phyloP scores from a whole-genome alignment of 305 asterid genomes.

The Fraxinus greggii region DNA sequence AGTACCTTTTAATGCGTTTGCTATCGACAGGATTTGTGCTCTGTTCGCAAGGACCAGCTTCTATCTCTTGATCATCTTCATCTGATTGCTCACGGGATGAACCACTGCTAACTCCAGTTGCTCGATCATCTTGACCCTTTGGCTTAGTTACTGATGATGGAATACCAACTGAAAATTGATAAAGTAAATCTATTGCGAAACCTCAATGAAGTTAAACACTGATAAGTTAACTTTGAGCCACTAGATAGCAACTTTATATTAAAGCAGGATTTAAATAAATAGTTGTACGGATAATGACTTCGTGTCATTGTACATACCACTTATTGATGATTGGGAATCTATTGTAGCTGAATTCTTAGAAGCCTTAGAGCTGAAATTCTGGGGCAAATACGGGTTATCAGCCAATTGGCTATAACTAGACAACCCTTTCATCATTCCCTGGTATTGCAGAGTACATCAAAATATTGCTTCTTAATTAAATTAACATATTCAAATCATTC shows the following conservation, averaged over 20 bases:
- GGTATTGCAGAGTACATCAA: constrained; percentile 16
- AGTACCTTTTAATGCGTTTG: constrained; percentile 66
- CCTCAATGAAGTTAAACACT: not conserved
- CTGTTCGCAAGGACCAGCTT: constrained; percentile 64
- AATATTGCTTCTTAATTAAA: not conserved
- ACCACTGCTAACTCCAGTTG: constrained; percentile 60
- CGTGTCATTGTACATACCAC: constrained; percentile 41
- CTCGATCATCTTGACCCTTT: constrained; percentile 40
- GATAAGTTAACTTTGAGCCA: not conserved
- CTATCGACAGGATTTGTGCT: constrained; percentile 50
- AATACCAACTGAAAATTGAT: constrained; percentile 50
- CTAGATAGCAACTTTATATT: not conserved
- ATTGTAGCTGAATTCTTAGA: constrained; percentile 38
- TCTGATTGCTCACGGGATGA: constrained; percentile 77
- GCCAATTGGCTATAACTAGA: constrained; percentile 30
- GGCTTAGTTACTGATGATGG: constrained; percentile 56
- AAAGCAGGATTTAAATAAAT: not conserved
- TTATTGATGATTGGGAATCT: constrained; percentile 68
- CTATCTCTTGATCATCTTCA: constrained; percentile 64
- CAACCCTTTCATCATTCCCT: constrained; percentile 38
- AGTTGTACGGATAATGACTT: not conserved
- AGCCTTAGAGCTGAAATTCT: constrained; percentile 35
- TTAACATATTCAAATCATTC: not conserved
- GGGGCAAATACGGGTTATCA: constrained; percentile 40
- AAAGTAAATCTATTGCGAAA: not conserved